phyloP scores from a whole-genome alignment of 2,329 filamentous ascomycete genomes.

The Fusarium tanahbumbuense region DNA sequence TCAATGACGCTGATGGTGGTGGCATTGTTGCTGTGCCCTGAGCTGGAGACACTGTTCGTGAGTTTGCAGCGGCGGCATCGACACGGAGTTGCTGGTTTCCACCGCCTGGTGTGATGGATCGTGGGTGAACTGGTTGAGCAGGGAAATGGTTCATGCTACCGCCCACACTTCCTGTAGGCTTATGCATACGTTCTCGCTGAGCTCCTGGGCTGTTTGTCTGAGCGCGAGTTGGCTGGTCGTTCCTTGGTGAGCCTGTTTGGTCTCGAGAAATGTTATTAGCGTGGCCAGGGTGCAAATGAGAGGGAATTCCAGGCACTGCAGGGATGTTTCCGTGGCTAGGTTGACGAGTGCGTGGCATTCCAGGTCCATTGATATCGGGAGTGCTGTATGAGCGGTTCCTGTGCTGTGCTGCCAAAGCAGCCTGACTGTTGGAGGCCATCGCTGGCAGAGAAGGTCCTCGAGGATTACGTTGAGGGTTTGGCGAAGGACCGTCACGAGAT shows the following conservation, averaged over 20 bases:
- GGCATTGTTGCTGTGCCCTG: conserved; percentile 52
- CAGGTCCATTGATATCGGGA: conserved; percentile 85
- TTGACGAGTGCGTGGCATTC: conserved; percentile 67
- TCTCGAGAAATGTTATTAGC: conserved; percentile 78
- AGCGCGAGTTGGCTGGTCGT: conserved; percentile 73
- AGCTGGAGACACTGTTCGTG: conserved; percentile 60
- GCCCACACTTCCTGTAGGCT: conserved; percentile 61
- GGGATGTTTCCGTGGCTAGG: conserved; percentile 69
- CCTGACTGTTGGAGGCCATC: conserved; percentile 69
- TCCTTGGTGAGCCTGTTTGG: conserved; percentile 82
- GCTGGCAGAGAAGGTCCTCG: conserved; percentile 84
- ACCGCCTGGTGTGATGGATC: conserved; percentile 59
- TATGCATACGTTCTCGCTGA: conserved; percentile 69
- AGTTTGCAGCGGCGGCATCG: conserved; percentile 54
- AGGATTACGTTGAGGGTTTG: conserved; percentile 73
- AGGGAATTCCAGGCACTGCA: conserved; percentile 79
- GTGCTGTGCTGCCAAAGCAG: conserved; percentile 68
- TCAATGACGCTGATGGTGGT: conserved; percentile 48
- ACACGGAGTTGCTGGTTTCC: conserved; percentile 53
- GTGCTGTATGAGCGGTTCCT: conserved; percentile 93
- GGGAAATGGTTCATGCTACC: conserved; percentile 68
- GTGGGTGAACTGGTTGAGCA: conserved; percentile 63
- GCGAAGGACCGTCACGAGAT: conserved; percentile 79
- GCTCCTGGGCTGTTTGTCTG: conserved; percentile 78
- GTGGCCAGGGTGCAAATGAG: conserved; percentile 72